Base-by-base conservation (phyloP, 176 grass and related monocot species). In the Triticum urartu region DNA sequence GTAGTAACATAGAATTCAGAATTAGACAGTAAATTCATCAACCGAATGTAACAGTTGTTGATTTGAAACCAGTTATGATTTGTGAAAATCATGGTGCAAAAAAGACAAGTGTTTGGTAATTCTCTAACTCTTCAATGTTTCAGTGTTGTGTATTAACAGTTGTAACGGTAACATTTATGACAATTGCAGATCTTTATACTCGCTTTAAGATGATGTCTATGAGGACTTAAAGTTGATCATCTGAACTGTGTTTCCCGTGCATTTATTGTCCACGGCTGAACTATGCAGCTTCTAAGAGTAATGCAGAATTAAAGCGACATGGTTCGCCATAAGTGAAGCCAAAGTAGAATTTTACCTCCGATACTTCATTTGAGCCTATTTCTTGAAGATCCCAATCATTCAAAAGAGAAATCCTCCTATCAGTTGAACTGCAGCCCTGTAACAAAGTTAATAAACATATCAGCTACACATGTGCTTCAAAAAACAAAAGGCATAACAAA, bases 381-480 rank as follows among this genome's bases (percentile, higher is more conserved):
- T 99, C 97, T 81, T 96, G 97, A 91, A 99, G 90, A 88, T 99
- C 97, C 97, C 97, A 99, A 79, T 94, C 97, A 81, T 85, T 95
- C 74, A 95, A 64, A 78, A 94, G 89, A 35, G 89, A 96, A 24
- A 77, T 81, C 89, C 84, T 99, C 83, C 89, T 64, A 68, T 99
- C 97, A 70, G 81, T 90, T 85, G 97, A 96, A 82, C 75, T 93
- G 64, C 91, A 99, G 34, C 97, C 97, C 97, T 99, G 89, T 26
- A 83, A 11, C 26, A 54, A 73, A 63, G 83, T 78, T 81, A 81
- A 52, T 17, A 2, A 33, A 80, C 43, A 75, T 77, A 79, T 77
- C 40, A 87, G 24, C 66, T 79, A 75, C 25, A 75, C 64, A 65
- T 61, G 18, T 17, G 32, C 59, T 75, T 80, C 35, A 36, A 14